Conservation (phyloP, 768 basidiomycete species). For the Suillus subluteus region DNA sequence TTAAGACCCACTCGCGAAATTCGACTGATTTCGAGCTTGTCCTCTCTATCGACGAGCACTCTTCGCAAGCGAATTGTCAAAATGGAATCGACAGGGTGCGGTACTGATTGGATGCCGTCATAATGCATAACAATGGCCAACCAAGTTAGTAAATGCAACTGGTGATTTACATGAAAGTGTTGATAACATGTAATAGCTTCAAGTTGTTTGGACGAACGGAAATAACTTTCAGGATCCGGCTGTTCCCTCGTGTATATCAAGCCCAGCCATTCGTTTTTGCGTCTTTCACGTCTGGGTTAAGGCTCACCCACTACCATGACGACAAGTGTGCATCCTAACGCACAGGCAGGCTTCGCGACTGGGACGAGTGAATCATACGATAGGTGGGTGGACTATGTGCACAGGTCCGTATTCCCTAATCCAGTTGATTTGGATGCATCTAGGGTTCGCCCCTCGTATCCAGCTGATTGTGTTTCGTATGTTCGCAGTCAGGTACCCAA, state of each 20-base stretch:
- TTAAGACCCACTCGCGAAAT: background rate
- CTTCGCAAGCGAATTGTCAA: background rate
- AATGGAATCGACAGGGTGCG: background rate
- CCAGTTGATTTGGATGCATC: background rate
- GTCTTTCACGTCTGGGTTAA: background rate
- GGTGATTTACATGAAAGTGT: background rate
- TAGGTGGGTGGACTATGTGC: slow-evolving; percentile 41
- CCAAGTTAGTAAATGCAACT: background rate
- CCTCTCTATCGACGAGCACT: background rate
- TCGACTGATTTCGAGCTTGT: background rate
- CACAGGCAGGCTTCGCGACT: slow-evolving; percentile 69
- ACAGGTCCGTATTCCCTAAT: background rate
- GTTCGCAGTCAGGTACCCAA: slow-evolving; percentile 49
- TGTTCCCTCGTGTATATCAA: background rate
- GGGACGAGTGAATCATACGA: slow-evolving; percentile 88
- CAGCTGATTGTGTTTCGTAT: background rate
- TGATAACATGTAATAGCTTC: background rate
- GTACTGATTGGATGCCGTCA: background rate
- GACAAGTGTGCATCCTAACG: slow-evolving; percentile 53
- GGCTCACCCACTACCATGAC: slow-evolving; percentile 28
- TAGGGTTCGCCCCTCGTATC: slow-evolving; percentile 72
- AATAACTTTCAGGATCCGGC: background rate
- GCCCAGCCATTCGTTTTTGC: background rate
- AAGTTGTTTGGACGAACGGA: background rate
- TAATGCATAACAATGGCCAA: background rate